A percentile compares a stretch with the other conserved stretches of the same genome.
phyloP scores from a whole-genome alignment of 2,329 filamentous ascomycete species.

The Chaetoscypha palmicola region DNA sequence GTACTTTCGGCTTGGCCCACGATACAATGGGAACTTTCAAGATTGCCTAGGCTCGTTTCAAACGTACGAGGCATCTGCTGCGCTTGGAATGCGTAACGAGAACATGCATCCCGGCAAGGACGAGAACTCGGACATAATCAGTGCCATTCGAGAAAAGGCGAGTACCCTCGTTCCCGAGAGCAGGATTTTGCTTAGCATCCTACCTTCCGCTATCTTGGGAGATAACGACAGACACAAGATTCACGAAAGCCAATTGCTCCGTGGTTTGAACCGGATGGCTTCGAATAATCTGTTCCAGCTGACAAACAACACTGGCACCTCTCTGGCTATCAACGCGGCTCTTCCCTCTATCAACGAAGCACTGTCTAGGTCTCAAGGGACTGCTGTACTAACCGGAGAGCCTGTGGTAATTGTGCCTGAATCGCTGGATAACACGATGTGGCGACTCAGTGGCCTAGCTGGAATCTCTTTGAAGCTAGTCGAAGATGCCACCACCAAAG shows the following conservation, averaged over 20 bases:
- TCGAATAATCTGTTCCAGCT: conserved; percentile 61
- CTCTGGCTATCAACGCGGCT: conserved; percentile 81
- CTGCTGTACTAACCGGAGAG: conserved; percentile 74
- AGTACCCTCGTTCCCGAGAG: conserved; percentile 74
- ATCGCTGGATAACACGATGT: conserved; percentile 83
- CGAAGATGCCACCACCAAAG: conserved; percentile 63
- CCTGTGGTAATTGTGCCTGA: conserved; percentile 77
- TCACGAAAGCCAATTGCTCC: conserved; percentile 68
- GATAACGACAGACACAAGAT: conserved; percentile 68
- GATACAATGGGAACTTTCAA: conserved; percentile 94
- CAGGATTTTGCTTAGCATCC: conserved; percentile 75
- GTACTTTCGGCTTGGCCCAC: conserved; percentile 79
- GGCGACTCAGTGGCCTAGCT: conserved; percentile 87
- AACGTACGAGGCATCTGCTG: conserved; percentile 89
- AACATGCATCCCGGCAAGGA: conserved; percentile 83
- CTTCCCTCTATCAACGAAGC: conserved; percentile 84
- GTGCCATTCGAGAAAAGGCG: conserved; percentile 79
- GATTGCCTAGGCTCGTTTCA: conserved; percentile 94
- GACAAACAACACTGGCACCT: conserved; percentile 65
- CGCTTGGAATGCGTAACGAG: conserved; percentile 85
- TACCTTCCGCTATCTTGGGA: conserved; percentile 72
- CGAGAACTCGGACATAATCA: conserved; percentile 83
- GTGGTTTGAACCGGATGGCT: conserved; percentile 66
- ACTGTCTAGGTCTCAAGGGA: conserved; percentile 70
- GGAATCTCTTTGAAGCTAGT: conserved; percentile 79